phyloP scores from a whole-genome alignment of 1,284 basidiomycete species.

The Microbotryum intermedium region DNA sequence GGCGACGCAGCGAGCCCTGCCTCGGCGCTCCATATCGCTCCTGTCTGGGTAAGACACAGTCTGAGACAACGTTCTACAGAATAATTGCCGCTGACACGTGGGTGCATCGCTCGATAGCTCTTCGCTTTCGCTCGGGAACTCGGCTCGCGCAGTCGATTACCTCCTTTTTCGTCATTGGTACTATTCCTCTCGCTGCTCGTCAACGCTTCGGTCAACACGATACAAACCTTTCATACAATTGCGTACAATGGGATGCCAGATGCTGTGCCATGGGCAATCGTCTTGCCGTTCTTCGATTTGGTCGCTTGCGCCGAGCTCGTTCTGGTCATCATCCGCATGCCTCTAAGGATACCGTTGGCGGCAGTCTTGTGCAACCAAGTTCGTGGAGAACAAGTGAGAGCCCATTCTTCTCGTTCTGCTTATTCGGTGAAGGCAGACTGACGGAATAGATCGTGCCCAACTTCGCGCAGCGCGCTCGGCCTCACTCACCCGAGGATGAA shows the following conservation, averaged over 20 bases:
- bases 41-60: too few species aligned
- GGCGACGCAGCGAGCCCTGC: too few species aligned
- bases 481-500: slow-evolving; percentile 59
- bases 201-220: slow-evolving; percentile 44
- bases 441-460: too few species aligned
- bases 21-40: too few species aligned
- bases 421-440: too few species aligned
- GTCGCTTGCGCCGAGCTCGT: slow-evolving; percentile 43
- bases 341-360: slow-evolving; percentile 50
- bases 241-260: background rate
- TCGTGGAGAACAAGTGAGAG: slow-evolving; percentile 48
- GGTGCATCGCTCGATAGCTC: background rate
- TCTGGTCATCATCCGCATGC: slow-evolving; percentile 50
- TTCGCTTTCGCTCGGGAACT: background rate
- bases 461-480: slow-evolving; percentile 8
- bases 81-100: background rate
- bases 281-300: slow-evolving; percentile 44
- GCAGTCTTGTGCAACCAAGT: slow-evolving; percentile 39
- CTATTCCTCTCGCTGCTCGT: slow-evolving; percentile 47
- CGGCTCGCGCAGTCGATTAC: slow-evolving; percentile 11
- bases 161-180: slow-evolving; percentile 50
- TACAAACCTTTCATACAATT: slow-evolving; percentile 45
- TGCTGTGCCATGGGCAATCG: slow-evolving; percentile 11
- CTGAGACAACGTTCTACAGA: background rate
- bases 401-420: background rate